Evolutionary conservation across 345 rosid species (phyloP).

Genomic region (Eucalyptus cloeziana): DNA sequence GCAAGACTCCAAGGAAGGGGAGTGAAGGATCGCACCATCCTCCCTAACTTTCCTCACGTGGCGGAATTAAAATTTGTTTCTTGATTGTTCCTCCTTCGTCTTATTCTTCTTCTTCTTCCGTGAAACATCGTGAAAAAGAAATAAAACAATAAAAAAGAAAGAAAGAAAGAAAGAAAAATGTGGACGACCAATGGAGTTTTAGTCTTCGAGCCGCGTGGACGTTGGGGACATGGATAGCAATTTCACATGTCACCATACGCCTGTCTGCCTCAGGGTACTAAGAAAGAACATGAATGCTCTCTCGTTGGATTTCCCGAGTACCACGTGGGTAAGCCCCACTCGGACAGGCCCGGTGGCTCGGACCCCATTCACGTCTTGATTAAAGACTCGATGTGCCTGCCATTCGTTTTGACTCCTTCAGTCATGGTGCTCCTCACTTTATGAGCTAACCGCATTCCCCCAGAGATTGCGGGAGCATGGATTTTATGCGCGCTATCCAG

Average conservation of each 20-base stretch:
- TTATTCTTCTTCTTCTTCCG: not conserved
- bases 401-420: not conserved
- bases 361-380: not conserved
- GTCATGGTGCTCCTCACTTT: not conserved
- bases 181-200: not conserved
- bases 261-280: not conserved
- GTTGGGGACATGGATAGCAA: not conserved
- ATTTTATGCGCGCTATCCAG: not conserved
- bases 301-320: not conserved
- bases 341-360: not conserved
- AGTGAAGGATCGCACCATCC: not conserved
- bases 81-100: not conserved
- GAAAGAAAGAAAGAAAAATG: not conserved
- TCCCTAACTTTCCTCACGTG: not conserved
- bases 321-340: not conserved
- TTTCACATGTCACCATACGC: not conserved
- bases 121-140: not conserved
- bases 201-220: not conserved
- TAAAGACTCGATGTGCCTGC: not conserved
- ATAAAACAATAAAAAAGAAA: rapidly evolving
- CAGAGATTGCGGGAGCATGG: not conserved
- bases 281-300: not conserved
- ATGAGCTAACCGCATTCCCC: not conserved
- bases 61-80: not conserved
- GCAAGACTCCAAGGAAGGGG: not conserved